Conservation (phyloP, 495 filamentous ascomycete genomes). For the Penicillium dipodomyicola region DNA sequence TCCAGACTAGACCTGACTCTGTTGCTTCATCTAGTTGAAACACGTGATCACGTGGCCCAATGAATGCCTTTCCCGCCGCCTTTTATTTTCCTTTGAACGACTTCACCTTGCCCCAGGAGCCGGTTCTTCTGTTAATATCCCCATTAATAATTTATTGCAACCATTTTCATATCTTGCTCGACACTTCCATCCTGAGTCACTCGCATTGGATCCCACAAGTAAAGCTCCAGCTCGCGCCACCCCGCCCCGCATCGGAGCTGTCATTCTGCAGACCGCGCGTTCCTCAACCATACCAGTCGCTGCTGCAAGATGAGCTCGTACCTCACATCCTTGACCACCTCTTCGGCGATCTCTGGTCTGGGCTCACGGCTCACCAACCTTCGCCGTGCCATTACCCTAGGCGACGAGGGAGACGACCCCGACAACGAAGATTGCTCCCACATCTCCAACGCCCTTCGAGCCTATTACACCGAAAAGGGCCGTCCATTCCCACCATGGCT, state of each 20-base stretch:
- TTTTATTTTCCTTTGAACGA: slow-evolving; percentile 7
- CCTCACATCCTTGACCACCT: slow-evolving; percentile 63
- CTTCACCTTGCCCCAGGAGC: slow-evolving; percentile 18
- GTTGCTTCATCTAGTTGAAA: neutral
- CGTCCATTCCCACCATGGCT: slow-evolving; percentile 85
- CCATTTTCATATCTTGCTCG: neutral
- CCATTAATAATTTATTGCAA: neutral
- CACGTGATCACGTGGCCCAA: slow-evolving; percentile 22
- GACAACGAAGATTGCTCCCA: slow-evolving; percentile 95
- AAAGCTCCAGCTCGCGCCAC: slow-evolving; percentile 23
- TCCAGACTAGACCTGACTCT: neutral
- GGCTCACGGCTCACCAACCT: slow-evolving; percentile 78
- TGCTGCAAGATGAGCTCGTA: slow-evolving; percentile 67
- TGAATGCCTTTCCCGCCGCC: neutral
- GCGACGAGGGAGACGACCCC: slow-evolving; percentile 69
- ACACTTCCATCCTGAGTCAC: neutral
- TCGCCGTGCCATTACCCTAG: slow-evolving; percentile 74
- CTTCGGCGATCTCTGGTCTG: slow-evolving; percentile 69
- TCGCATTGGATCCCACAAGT: slow-evolving; percentile 10
- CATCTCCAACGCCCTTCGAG: slow-evolving; percentile 90
- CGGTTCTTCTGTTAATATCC: slow-evolving; percentile 23
- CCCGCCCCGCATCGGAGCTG: slow-evolving; percentile 27
- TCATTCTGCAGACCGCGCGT: slow-evolving; percentile 10
- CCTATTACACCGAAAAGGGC: slow-evolving; percentile 89
- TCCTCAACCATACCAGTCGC: neutral